Percentiles rank a stretch among this genome's conserved stretches.
Conservation (phyloP, 2,329 filamentous ascomycete genomes). For the Bipolaris bicolor region DNA sequence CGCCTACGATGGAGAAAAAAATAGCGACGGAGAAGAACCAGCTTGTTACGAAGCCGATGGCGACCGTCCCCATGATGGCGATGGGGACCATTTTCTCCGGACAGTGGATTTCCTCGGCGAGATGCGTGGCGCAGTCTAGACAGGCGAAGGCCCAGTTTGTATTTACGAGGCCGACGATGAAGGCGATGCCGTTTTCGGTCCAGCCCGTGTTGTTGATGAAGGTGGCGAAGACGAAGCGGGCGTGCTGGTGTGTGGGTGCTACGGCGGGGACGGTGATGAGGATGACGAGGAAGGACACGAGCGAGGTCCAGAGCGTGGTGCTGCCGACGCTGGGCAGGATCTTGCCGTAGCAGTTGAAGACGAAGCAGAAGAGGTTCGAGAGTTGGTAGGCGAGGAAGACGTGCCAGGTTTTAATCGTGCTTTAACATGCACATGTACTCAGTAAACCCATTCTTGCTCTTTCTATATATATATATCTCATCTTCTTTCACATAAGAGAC, state of each 20-base stretch:
- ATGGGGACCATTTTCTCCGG: conserved; percentile 58
- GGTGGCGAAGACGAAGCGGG: conserved; percentile 59
- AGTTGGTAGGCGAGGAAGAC: conserved; percentile 56
- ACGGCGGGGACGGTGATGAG: conserved; percentile 56
- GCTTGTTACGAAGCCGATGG: conserved; percentile 57
- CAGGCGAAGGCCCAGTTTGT: conserved; percentile 60
- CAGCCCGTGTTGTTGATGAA: conserved; percentile 61
- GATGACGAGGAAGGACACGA: conserved; percentile 57
- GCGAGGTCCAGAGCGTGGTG: conserved; percentile 54
- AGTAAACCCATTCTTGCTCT: too few relatives aligned
- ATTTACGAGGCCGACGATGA: conserved; percentile 60
- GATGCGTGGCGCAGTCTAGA: conserved; percentile 58
- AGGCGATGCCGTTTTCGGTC: conserved; percentile 55
- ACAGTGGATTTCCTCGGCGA: conserved; percentile 58
- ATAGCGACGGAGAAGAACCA: conserved; percentile 58
- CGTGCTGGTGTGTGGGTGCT: conserved; percentile 53
- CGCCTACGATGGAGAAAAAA: conserved; percentile 58
- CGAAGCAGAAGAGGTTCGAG: conserved; percentile 56
- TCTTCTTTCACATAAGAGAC: too few relatives aligned
- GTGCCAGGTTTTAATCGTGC: conserved; percentile 45
- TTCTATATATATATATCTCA: too few relatives aligned
- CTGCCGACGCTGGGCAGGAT: conserved; percentile 50
- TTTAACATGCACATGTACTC: conserved; percentile 7
- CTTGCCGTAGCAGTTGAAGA: conserved; percentile 56
- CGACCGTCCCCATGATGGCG: conserved; percentile 58